Conservation (phyloP, 495 filamentous ascomycete species). For the Penicillium subrubescens region DNA sequence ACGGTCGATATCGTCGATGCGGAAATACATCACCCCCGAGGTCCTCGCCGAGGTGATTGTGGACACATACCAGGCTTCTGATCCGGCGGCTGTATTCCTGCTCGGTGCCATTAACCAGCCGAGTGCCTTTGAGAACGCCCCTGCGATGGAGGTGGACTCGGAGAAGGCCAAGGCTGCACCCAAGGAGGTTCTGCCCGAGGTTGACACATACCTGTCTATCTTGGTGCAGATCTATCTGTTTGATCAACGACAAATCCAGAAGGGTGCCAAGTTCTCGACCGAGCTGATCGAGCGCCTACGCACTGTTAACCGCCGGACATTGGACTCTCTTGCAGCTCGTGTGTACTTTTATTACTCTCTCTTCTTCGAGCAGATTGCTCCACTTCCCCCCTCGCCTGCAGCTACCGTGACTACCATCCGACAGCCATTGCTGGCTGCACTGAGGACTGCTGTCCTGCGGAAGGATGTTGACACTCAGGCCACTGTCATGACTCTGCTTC, state of each 20-base stretch:
- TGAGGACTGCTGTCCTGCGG: constrained; percentile 89
- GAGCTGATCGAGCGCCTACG: constrained; percentile 82
- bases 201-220: constrained; percentile 89
- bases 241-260: constrained; percentile 76
- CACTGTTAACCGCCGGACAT: constrained; percentile 84
- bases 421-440: constrained; percentile 79
- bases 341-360: constrained; percentile 97
- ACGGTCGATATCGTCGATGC: constrained; percentile 91
- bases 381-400: constrained; percentile 81
- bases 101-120: constrained; percentile 67
- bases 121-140: constrained; percentile 58
- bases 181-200: constrained; percentile 83
- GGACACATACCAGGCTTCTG: constrained; percentile 73
- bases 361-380: constrained; percentile 86
- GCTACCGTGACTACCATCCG: constrained; percentile 84
- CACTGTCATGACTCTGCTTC: constrained; percentile 87
- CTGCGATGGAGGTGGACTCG: constrained; percentile 75
- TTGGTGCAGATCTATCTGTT: constrained; percentile 87
- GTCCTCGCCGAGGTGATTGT: constrained; percentile 78
- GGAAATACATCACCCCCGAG: constrained; percentile 83
- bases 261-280: constrained; percentile 80
- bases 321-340: constrained; percentile 90
- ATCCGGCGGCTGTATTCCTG: constrained; percentile 66
- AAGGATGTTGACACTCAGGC: constrained; percentile 97
- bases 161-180: constrained; percentile 46